Percentiles rank a stretch among this genome's conserved stretches.
These are phyloP conservation scores for Lyophyllum shimeji DNA, from an alignment of 768 basidiomycete species.

Conservation along the genomic window DNA sequence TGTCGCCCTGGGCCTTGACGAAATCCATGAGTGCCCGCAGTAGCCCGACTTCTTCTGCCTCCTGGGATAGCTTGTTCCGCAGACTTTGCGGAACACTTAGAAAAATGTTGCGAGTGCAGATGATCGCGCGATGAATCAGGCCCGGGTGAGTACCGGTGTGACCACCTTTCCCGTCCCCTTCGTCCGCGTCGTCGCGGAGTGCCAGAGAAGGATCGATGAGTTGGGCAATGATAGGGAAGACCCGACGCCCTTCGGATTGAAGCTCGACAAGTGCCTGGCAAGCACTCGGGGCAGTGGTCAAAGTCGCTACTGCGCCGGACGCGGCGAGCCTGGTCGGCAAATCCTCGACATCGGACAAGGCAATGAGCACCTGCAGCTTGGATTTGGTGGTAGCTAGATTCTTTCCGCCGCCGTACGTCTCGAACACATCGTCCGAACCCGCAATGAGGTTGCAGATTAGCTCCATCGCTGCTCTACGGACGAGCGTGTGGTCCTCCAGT, in stretches of 20 bases:
- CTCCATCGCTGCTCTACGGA: constrained; percentile 88
- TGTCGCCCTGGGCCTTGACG: constrained; percentile 39
- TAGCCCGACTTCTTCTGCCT: constrained; percentile 55
- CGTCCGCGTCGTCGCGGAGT: constrained; percentile 28
- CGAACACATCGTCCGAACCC: constrained; percentile 75
- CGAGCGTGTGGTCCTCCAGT: constrained; percentile 78
- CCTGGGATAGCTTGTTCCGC: constrained; percentile 45
- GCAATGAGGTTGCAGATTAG: constrained; percentile 88
- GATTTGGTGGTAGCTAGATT: constrained; percentile 41
- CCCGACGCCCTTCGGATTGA: constrained; percentile 61
- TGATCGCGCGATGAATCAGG: constrained; percentile 74
- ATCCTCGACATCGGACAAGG: constrained; percentile 87
- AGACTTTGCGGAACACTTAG: constrained; percentile 37
- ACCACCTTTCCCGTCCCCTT: constrained; percentile 36
- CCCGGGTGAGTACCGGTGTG: constrained; percentile 46
- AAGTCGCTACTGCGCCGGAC: constrained; percentile 82
- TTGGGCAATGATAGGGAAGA: constrained; percentile 64
- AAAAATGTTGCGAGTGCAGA: constrained; percentile 70
- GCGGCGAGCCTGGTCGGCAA: constrained; percentile 84
- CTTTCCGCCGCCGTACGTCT: constrained; percentile 59
- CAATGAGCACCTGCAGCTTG: constrained; percentile 79
- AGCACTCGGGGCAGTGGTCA: constrained; percentile 61
- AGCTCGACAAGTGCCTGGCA: constrained; percentile 64
- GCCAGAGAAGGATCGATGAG: constrained; percentile 60
- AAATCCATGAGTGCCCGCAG: constrained; percentile 49